phyloP scores from a whole-genome alignment of 345 rosid genomes.

The Erysimum cheiranthoides region DNA sequence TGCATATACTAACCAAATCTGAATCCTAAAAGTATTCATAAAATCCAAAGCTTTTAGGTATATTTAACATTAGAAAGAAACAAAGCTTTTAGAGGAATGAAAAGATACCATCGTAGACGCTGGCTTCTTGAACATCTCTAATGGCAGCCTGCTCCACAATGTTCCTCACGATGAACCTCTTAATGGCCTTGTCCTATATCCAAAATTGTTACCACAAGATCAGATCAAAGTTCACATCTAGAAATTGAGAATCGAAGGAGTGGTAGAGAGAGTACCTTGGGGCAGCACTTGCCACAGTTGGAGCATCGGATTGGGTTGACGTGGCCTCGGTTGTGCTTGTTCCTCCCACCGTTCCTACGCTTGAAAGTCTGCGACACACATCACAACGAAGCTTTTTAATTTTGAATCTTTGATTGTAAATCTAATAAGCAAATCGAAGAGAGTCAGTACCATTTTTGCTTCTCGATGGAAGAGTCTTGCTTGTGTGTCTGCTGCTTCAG shows the following conservation, averaged over 20 bases:
- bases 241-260: not conserved
- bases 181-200: conserved; percentile 74
- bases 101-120: conserved; percentile 73
- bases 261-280: conserved; percentile 56
- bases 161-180: conserved; percentile 91
- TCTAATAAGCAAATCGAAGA: not conserved
- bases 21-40: not conserved
- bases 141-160: conserved; percentile 96
- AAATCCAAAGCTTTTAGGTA: not conserved
- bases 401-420: conserved; percentile 17
- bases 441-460: not conserved
- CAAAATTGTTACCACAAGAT: not conserved
- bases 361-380: conserved; percentile 73
- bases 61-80: not conserved
- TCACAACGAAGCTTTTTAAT: not conserved
- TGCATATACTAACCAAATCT: not conserved
- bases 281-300: conserved; percentile 97
- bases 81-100: not conserved
- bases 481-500: not conserved
- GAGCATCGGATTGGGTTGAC: conserved; percentile 93
- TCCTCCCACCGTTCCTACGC: conserved; percentile 96
- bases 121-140: conserved; percentile 87
- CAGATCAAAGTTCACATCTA: not conserved
- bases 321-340: conserved; percentile 97
- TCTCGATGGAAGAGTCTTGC: not conserved